Evolutionary conservation across 2,329 filamentous ascomycete genomes (phyloP), one percentile per base, ranked within the genome.

Genomic region (Pyrenophora tritici-repentis): DNA sequence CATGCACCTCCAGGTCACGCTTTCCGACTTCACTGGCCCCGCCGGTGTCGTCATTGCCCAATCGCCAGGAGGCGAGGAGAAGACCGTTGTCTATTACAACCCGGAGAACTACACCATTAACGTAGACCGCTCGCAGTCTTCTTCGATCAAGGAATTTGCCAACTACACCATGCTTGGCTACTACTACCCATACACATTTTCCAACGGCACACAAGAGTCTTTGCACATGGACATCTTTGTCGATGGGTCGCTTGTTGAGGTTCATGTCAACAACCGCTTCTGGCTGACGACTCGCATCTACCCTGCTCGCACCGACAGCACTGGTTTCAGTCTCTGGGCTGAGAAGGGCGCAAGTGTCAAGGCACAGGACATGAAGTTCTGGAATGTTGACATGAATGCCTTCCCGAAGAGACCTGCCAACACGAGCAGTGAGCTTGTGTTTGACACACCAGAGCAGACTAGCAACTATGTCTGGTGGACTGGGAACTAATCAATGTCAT

Each of bases 401-500:
- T 79, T 73, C 68, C 76, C 75, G 0, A 63, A 72, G 16, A 58
- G 77, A 32, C 77, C 77, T 7, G 13, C 59, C 24, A 72, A 79
- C 49, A 76, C 73, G 29, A 75, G 71, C 52, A 73, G 68, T 44
- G 43, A 66, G 59, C 60, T 79, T 26, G 60, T 78, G 7, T 78
- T 61, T 38, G 77, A 79, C 49, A 72, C 76, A 3, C 50, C 72
- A 6, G 75, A 72, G 50, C 60, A 78, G 69, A 78, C 77, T 6
- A 72, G 75, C 50, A 74, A 79, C 59, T 75, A 77, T 52, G 67
- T 68, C 10, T 79, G 77, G 76, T 79, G 77, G 76, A n/a, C 65
- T 24, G 76, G 76, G 4, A 72, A 73, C 52, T 76, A 72, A 35
- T 18, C 26, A 29, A 12, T 13, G 6, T 24, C 22, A 24, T 9